Conservation (phyloP, 148 eudicot genomes). For the Pharnaceum exiguum region DNA sequence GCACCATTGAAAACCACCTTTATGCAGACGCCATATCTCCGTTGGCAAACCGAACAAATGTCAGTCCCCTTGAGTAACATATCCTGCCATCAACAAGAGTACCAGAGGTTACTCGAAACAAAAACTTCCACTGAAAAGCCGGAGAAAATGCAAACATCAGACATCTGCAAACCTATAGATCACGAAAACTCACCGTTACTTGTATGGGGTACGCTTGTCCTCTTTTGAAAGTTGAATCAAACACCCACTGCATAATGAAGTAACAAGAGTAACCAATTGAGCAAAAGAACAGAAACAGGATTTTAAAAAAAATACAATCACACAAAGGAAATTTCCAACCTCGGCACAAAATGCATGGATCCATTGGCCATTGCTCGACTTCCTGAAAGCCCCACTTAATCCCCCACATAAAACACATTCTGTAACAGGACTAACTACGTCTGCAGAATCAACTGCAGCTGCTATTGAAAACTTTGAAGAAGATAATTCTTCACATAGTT, state of each 20-base stretch:
- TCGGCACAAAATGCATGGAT: conserved; percentile 95
- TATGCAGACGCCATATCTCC: conserved; percentile 74
- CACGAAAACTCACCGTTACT: conserved; percentile 60
- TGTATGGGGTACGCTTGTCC: conserved; percentile 72
- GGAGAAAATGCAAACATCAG: not conserved
- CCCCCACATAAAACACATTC: conserved; percentile 90
- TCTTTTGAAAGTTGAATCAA: conserved; percentile 77
- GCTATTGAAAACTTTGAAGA: conserved; percentile 42
- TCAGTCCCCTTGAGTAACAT: conserved; percentile 52
- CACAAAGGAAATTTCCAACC: conserved; percentile 32
- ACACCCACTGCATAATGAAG: conserved; percentile 68
- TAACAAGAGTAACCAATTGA: conserved; percentile 12
- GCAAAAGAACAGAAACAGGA: not conserved
- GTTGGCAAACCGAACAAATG: conserved; percentile 63
- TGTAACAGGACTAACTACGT: conserved; percentile 39
- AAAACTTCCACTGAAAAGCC: not conserved
- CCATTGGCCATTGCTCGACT: conserved; percentile 83
- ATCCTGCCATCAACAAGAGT: conserved; percentile 43
- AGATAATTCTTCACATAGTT: conserved; percentile 66
- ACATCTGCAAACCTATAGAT: not conserved
- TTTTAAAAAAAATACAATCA: not conserved
- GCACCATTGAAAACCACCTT: conserved; percentile 46
- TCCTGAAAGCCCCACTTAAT: conserved; percentile 85
- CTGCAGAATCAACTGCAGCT: conserved; percentile 33
- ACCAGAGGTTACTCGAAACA: conserved; percentile 1